These are phyloP conservation scores for Aspergillus sclerotialis DNA, from an alignment of 2,329 filamentous ascomycete genomes.

Conservation along the genomic window DNA sequence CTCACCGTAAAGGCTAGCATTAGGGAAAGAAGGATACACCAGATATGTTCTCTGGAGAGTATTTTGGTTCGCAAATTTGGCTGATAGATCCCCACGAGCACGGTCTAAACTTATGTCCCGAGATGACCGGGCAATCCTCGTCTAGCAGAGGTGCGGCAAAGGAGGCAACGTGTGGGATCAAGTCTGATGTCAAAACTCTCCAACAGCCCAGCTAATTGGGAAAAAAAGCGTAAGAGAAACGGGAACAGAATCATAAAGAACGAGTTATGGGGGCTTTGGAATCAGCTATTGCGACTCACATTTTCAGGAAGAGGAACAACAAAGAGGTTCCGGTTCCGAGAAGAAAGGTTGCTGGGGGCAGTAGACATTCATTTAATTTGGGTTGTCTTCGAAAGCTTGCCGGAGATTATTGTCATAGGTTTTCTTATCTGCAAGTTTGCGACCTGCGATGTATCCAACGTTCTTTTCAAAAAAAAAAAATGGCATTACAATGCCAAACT, in stretches of 20 bases:
- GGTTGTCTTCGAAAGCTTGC: constrained; percentile 6
- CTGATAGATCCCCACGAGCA: no score
- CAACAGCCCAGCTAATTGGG: constrained; percentile 7
- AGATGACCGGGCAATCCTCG: neutral
- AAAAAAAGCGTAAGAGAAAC: neutral
- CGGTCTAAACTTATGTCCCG: no score
- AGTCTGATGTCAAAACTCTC: constrained; percentile 5
- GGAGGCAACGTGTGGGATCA: constrained; percentile 4
- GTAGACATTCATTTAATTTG: no score
- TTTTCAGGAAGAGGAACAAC: neutral
- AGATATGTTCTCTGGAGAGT: no score
- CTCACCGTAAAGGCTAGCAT: no score
- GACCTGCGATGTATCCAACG: constrained; percentile 5
- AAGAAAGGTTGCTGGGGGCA: no score
- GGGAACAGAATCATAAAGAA: constrained; percentile 1
- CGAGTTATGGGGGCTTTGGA: constrained; percentile 2
- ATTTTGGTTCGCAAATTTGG: no score
- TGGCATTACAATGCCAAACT: constrained; percentile 10
- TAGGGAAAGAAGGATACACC: no score
- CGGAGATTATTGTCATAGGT: constrained; percentile 7
- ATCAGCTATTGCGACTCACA: neutral
- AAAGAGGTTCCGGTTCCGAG: neutral
- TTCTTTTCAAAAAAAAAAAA: constrained; percentile 10
- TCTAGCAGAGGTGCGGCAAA: constrained; percentile 1
- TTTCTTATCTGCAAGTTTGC: constrained; percentile 10